These are phyloP conservation scores for Botrytis fragariae DNA, from an alignment of 2,329 filamentous ascomycete species.

Conservation along the genomic window DNA sequence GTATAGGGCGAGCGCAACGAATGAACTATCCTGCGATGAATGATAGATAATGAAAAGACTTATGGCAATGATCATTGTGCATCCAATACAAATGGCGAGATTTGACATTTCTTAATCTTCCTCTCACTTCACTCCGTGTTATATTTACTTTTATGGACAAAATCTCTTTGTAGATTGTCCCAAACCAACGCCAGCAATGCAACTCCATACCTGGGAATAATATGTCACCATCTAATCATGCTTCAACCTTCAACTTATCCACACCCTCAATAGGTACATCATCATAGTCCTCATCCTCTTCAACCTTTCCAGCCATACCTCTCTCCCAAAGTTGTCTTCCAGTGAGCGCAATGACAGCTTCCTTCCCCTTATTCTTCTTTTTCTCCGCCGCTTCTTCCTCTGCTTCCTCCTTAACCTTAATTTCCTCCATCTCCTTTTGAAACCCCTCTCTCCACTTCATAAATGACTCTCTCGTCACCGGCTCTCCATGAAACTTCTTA, in stretches of 20 bases:
- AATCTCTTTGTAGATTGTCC: background rate
- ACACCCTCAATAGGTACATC: conserved; percentile 57
- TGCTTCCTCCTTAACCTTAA: conserved; percentile 65
- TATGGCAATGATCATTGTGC: background rate
- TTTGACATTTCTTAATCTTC: background rate
- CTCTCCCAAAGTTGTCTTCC: conserved; percentile 77
- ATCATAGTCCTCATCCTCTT: conserved; percentile 65
- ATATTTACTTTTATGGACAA: background rate
- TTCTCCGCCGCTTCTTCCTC: conserved; percentile 76
- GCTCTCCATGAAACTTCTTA: conserved; percentile 88
- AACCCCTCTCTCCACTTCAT: conserved; percentile 79
- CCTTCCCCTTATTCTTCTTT: conserved; percentile 74
- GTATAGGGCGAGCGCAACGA: conserved; percentile 3
- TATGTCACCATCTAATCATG: conserved; percentile 28
- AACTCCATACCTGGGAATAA: conserved; percentile 29
- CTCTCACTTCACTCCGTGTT: background rate
- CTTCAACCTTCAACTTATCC: conserved; percentile 70
- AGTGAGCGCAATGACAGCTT: conserved; percentile 66
- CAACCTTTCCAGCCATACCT: conserved; percentile 65
- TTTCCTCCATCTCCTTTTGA: conserved; percentile 74
- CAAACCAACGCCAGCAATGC: conserved; percentile 34
- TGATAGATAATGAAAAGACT: conserved; percentile 16
- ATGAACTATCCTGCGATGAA: background rate
- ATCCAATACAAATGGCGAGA: background rate
- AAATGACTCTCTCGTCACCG: conserved; percentile 85